Base-by-base conservation (phyloP, 139 green algal species). In the Auxenochlorella pyrenoidosa region DNA sequence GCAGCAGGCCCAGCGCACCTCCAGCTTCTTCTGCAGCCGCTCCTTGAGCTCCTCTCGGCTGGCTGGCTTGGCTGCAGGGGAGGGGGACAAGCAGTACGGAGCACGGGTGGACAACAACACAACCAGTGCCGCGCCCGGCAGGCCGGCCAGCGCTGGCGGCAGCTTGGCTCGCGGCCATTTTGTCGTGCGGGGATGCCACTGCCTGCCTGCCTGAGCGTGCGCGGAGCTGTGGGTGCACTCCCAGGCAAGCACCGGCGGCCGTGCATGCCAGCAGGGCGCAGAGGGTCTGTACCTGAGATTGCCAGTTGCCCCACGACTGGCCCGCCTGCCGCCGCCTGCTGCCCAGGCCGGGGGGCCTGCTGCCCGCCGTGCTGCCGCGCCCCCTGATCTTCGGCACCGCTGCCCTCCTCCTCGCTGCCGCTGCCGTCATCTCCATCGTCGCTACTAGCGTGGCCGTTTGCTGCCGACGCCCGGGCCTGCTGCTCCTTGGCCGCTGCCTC, bases 21-120 rank as follows among this genome's bases (percentile, higher is more conserved):
- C 89, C 38, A 96, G 90, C 41, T 94, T 94, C 28, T 85, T 59
- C 51, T 95, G 90, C 79, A 97, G 90, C 66, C 90, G 88, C 68
- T 92, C 89, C 38, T 91, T 83, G 63, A 96, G 91, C 87, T 94
- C 92, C 36, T 95, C 88, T 24, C 92, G 75, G 26, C 90, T 93
- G n/a, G 87, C 41, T 0, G 90, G 70, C 41, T 83, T 87, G 77
- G 87, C 77, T 80, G 63, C 71, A 47, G 13, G 18, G 30, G 8
- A 72, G 44, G 54, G 32, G 58, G 15, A 32, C 72, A 26, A 59
- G 72, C 34, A 26, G 70, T 21, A 47, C 28, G 13, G 13, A 76
- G 26, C 26, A 71, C 26, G 1, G 26, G 1, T 1, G 6, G 26
- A 34, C 16, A 12, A 43, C n/a, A n/a, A n/a, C n/a, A n/a, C n/a